Conservation (phyloP, 108 stramenopile genomes). For the Conticribra weissflogii region DNA sequence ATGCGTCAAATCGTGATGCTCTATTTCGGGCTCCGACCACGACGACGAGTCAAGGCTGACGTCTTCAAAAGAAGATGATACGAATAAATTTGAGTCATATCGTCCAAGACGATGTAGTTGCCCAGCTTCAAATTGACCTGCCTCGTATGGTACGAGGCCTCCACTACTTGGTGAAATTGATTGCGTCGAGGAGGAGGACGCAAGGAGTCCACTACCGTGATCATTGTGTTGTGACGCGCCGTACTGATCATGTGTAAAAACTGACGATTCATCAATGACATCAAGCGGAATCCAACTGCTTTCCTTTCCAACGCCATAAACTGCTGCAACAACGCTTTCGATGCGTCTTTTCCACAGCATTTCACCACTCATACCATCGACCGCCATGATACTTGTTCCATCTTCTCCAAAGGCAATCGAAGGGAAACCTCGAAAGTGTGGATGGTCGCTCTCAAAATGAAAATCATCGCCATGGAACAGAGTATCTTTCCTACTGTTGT, state of each 20-base stretch:
- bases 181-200: conserved; percentile 9
- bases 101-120: conserved; percentile 24
- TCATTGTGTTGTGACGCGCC: not conserved
- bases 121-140: conserved; percentile 8
- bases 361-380: conserved; percentile 44
- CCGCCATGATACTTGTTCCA: conserved; percentile 63
- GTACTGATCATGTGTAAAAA: conserved; percentile 20
- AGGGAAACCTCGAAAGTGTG: conserved; percentile 49
- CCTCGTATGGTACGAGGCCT: conserved; percentile 30
- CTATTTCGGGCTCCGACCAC: conserved; percentile 5
- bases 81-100: conserved; percentile 28
- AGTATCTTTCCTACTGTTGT: conserved; percentile 4
- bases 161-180: conserved; percentile 7
- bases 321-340: conserved; percentile 66
- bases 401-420: conserved; percentile 71
- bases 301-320: conserved; percentile 70
- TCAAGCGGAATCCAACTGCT: conserved; percentile 63
- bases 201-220: not conserved
- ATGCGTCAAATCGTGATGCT: conserved; percentile 4
- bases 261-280: conserved; percentile 53
- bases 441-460: conserved; percentile 15
- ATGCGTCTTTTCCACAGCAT: conserved; percentile 66
- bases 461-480: conserved; percentile 17
- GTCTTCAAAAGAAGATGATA: conserved; percentile 23
- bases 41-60: conserved; percentile 13